phyloP scores from a whole-genome alignment of 805 yeast species.

The Ogataea corticis region DNA sequence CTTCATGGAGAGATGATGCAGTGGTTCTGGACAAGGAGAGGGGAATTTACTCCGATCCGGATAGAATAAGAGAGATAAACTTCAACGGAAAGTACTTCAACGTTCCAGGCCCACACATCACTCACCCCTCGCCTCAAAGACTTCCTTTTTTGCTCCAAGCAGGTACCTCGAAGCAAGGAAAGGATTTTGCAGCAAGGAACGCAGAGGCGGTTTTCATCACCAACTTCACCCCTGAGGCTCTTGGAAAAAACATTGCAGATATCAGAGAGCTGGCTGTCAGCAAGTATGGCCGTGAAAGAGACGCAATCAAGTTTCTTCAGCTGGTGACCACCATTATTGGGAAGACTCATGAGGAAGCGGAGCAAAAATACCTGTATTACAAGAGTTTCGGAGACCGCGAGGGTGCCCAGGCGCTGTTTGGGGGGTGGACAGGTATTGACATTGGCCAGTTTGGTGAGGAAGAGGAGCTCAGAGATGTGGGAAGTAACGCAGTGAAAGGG shows the following conservation, averaged over 20 bases:
- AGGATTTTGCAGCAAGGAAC: conserved; percentile 42
- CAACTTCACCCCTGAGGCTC: conserved; percentile 35
- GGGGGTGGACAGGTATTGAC: conserved; percentile 45
- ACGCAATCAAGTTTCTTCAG: conserved; percentile 39
- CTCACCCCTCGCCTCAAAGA: conserved; percentile 45
- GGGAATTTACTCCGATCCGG: conserved; percentile 36
- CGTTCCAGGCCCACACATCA: conserved; percentile 45
- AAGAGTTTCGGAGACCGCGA: conserved; percentile 38
- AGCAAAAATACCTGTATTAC: conserved; percentile 36
- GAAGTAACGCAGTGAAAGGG: conserved; percentile 36
- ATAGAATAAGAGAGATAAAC: conserved; percentile 41
- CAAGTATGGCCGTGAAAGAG: conserved; percentile 38
- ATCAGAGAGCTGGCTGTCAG: conserved; percentile 36
- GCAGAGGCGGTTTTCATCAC: conserved; percentile 45
- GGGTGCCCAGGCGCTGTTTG: conserved; percentile 42
- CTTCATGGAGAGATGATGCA: conserved; percentile 48
- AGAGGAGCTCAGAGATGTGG: conserved; percentile 35
- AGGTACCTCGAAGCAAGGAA: conserved; percentile 43
- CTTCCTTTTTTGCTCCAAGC: conserved; percentile 47
- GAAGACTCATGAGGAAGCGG: conserved; percentile 44
- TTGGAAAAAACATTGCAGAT: conserved; percentile 29
- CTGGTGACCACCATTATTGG: conserved; percentile 41
- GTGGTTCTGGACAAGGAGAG: conserved; percentile 30
- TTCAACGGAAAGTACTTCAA: conserved; percentile 42
- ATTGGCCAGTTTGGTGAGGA: conserved; percentile 36